phyloP scores from a whole-genome alignment of 805 yeast species.

The Wickerhamiella azymoides region DNA sequence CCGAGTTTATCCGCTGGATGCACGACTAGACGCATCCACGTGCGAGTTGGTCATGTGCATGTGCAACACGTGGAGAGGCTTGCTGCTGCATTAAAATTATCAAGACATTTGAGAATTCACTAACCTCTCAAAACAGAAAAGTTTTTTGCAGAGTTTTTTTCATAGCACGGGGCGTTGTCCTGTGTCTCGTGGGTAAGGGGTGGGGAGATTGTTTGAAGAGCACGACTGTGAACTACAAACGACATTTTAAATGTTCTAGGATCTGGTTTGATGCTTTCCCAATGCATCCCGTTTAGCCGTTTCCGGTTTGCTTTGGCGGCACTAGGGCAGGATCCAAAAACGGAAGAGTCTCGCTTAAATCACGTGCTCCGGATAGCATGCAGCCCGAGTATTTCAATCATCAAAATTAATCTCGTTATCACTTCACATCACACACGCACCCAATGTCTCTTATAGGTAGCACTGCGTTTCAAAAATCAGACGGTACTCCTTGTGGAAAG shows the following conservation, averaged over 20 bases:
- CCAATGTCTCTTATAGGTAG: slow-evolving; percentile 8
- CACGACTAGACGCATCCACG: too few species aligned
- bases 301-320: too few species aligned
- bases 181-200: not conserved
- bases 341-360: not conserved
- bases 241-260: not conserved
- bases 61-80: too few species aligned
- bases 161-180: not conserved
- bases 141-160: not conserved
- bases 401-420: not conserved
- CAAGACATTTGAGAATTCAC: too few species aligned
- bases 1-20: too few species aligned
- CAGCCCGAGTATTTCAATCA: not conserved
- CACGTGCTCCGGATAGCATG: not conserved
- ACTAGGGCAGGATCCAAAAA: not conserved
- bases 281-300: too few species aligned
- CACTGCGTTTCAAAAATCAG: slow-evolving; percentile 6
- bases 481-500: slow-evolving; percentile 12
- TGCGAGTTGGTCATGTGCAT: too few species aligned
- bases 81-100: too few species aligned
- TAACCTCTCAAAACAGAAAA: too few species aligned
- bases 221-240: not conserved
- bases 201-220: not conserved
- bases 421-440: not conserved
- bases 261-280: too few species aligned